Percentiles rank a stretch among this genome's conserved stretches.
phyloP scores from a whole-genome alignment of 164 flowering plant genomes.

The Dillenia suffruticosa region DNA sequence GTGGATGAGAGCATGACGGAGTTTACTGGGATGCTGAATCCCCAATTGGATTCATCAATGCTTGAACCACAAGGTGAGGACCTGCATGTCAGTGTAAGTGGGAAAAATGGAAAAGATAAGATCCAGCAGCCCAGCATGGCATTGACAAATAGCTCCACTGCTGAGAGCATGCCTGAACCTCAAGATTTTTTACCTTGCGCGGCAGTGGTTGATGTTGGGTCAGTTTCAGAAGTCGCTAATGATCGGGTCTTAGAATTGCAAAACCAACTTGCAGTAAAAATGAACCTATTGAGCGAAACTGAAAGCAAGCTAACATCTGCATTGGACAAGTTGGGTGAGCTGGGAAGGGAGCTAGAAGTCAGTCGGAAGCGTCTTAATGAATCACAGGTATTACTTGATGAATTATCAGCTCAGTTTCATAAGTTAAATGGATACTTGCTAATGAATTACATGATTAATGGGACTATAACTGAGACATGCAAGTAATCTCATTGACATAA shows the following conservation, averaged over 20 bases:
- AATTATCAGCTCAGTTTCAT: no score
- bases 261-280: slow-evolving; percentile 55
- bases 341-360: slow-evolving; percentile 64
- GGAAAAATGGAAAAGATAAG: slow-evolving; percentile 45
- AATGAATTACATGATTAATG: no score
- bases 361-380: slow-evolving; percentile 79
- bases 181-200: slow-evolving; percentile 32
- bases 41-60: slow-evolving; percentile 86
- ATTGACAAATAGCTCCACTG: slow-evolving; percentile 41
- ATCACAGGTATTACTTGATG: slow-evolving; percentile 67
- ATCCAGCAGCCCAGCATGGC: slow-evolving; percentile 29
- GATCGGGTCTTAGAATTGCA: slow-evolving; percentile 53
- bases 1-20: slow-evolving; percentile 89
- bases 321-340: slow-evolving; percentile 55
- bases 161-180: slow-evolving; percentile 47
- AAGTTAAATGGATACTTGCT: no score
- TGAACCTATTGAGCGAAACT: slow-evolving; percentile 49
- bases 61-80: slow-evolving; percentile 61
- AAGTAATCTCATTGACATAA: no score
- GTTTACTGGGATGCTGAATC: slow-evolving; percentile 50
- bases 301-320: slow-evolving; percentile 62
- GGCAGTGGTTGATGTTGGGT: slow-evolving; percentile 25
- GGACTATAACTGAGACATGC: no score
- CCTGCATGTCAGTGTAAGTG: slow-evolving; percentile 23
- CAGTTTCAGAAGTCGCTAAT: slow-evolving; percentile 26